A percentile compares a stretch with the other conserved stretches of the same genome.
Evolutionary conservation across 2,329 filamentous ascomycete species (phyloP).

Genomic region (Penicillium sp.): DNA sequence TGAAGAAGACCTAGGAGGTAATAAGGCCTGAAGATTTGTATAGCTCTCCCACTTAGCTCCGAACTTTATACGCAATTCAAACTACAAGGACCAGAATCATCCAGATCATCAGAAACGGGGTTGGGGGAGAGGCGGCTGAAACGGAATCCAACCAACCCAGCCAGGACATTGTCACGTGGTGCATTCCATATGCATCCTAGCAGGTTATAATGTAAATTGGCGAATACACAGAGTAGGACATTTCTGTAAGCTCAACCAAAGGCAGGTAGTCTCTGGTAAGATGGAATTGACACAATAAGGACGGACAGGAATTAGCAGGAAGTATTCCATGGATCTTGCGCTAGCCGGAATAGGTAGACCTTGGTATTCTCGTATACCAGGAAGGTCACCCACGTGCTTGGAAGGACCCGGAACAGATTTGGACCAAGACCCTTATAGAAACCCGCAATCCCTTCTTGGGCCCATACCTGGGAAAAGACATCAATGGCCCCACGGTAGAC

Average conservation of each 20-base stretch:
- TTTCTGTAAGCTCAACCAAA: neutral
- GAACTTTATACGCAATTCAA: too few species aligned
- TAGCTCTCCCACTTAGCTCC: too few species aligned
- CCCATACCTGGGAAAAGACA: slow-evolving; percentile 72
- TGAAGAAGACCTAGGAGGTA: too few species aligned
- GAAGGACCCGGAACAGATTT: slow-evolving; percentile 85
- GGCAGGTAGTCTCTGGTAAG: neutral
- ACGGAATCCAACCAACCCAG: too few species aligned
- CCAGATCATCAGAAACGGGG: too few species aligned
- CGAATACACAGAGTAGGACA: neutral
- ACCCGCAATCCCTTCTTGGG: slow-evolving; percentile 72
- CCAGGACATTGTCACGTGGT: too few species aligned
- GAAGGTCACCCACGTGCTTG: slow-evolving; percentile 95
- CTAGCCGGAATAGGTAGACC: slow-evolving; percentile 61
- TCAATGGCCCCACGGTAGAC: slow-evolving; percentile 72
- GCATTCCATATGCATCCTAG: too few species aligned
- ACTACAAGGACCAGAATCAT: too few species aligned
- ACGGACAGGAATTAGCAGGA: neutral
- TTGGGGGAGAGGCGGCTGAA: too few species aligned
- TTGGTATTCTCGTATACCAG: slow-evolving; percentile 94
- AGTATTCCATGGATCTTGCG: neutral
- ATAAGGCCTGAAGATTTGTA: too few species aligned
- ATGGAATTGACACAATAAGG: neutral
- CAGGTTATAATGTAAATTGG: too few species aligned
- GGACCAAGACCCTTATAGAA: slow-evolving; percentile 92